A percentile compares a stretch with the other conserved stretches of the same genome.
Evolutionary conservation across 2,329 filamentous ascomycete species (phyloP).

Genomic region (Thelonectria discophora): DNA sequence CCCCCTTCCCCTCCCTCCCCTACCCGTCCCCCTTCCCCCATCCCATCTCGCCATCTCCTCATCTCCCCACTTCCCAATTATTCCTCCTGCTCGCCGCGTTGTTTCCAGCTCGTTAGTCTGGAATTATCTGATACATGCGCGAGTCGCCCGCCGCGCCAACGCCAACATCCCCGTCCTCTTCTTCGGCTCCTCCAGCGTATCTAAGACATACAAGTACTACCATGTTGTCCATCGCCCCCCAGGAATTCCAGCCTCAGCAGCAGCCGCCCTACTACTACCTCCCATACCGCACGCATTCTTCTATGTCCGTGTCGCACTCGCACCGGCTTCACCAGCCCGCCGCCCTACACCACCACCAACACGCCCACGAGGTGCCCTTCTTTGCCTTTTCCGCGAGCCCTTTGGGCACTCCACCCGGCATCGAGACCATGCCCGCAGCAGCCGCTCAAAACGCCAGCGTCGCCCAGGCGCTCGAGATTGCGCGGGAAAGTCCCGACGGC

Average conservation of each 20-base stretch:
- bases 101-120: conserved; percentile 41
- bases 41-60: conserved; percentile 35
- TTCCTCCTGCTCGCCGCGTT: conserved; percentile 28
- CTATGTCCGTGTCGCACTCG: conserved; percentile 10
- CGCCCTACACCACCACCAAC: conserved; percentile 26
- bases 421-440: conserved; percentile 33
- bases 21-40: conserved; percentile 26
- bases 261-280: conserved; percentile 39
- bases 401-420: conserved; percentile 27
- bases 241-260: conserved; percentile 36
- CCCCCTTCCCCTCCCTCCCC: conserved; percentile 34
- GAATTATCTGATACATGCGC: conserved; percentile 44
- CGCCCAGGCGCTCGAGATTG: conserved; percentile 76
- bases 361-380: conserved; percentile 34
- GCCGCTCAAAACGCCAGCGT: conserved; percentile 55
- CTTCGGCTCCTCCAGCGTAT: conserved; percentile 34
- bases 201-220: conserved; percentile 43
- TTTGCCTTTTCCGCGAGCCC: conserved; percentile 29
- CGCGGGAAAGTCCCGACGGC: conserved; percentile 76
- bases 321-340: conserved; percentile 15
- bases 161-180: conserved; percentile 41
- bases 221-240: conserved; percentile 44
- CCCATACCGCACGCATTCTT: conserved; percentile 19
- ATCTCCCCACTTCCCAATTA: conserved; percentile 27
- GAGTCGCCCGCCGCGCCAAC: conserved; percentile 37